phyloP scores from a whole-genome alignment of 192 early-diverging fungal genomes.

The Helicostylum pulchrum region DNA sequence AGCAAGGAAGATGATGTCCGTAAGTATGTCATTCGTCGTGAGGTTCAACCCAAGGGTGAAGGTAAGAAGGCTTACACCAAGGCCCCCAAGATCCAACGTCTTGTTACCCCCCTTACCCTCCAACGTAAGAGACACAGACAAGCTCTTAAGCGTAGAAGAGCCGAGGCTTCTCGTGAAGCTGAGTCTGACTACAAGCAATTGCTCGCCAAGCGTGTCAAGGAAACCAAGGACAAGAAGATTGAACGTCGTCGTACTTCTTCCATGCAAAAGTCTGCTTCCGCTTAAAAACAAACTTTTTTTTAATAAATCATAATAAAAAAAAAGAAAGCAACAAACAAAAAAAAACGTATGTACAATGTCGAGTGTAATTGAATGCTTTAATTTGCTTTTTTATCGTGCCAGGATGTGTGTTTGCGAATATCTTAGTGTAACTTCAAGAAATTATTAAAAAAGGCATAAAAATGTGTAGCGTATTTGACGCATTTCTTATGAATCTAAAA shows the following conservation, averaged over 20 bases:
- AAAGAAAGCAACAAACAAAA: too few relatives aligned
- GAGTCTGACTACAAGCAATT: slow-evolving; percentile 83
- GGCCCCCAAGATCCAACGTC: slow-evolving; percentile 95
- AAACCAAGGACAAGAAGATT: slow-evolving; percentile 86
- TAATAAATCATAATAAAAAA: not conserved
- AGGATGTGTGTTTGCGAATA: too few relatives aligned
- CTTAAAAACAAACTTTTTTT: slow-evolving; percentile 24
- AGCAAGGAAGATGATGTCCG: slow-evolving; percentile 99
- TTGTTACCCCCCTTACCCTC: slow-evolving; percentile 96
- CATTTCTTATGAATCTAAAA: too few relatives aligned
- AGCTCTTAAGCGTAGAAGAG: slow-evolving; percentile 84
- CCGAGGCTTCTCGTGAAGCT: slow-evolving; percentile 78
- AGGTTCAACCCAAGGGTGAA: slow-evolving; percentile 76
- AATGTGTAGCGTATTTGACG: too few relatives aligned
- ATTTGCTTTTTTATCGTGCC: too few relatives aligned
- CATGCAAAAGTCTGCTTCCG: slow-evolving; percentile 51
- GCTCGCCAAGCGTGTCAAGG: slow-evolving; percentile 91
- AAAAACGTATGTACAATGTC: too few relatives aligned
- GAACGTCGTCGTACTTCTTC: slow-evolving; percentile 76
- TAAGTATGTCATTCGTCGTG: slow-evolving; percentile 99
- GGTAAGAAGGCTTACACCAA: slow-evolving; percentile 95
- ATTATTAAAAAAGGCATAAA: too few relatives aligned
- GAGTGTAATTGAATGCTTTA: too few relatives aligned
- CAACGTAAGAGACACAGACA: slow-evolving; percentile 91
- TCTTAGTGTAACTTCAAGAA: too few relatives aligned